Base-by-base conservation (phyloP, 1,284 basidiomycete species). In the Melampsora larici-populina region DNA sequence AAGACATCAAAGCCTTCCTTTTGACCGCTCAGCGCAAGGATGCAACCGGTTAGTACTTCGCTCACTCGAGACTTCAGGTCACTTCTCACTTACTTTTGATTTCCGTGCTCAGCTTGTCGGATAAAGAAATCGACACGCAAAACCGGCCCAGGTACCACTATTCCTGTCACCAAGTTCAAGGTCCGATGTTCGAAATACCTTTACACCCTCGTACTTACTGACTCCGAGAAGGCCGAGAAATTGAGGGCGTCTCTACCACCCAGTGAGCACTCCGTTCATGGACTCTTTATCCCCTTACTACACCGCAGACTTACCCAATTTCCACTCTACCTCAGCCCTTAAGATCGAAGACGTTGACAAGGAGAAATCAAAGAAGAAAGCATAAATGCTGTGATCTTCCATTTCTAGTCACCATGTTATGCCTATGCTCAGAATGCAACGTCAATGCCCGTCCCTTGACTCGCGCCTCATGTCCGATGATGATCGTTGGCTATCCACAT, bases 1-100 rank as follows among this genome's bases (percentile, higher is more conserved):
- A 89, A 83, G 96, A 99, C 87, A 98, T 99, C 89, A 99, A 99
- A 89, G 88, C 93, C 86, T 98, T 99, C 89, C 92, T 99, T 86
- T 91, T 94, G 87, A 94, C 96, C 85, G 92, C 96, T 79, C 90
- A 91, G 87, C 90, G 88, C 83, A 87, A 87, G 86, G 88, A 89
- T 85, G 88, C 88, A 77, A 85, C 85, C 80, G 85, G 87, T 87
- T 77, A 80, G 86, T 85, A 15, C 8, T n/a, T 13, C 8, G 58
- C n/a, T 33, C 51, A 15, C 24, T 6, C 29, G 4, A 1, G 9
- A 8, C 63, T 26, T 46, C 24, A 49, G 58, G 79, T 78, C 79
- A 70, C 79, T 79, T 48, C 69, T 79, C 65, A 79, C 36, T 55
- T 46, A 40, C 1, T 24, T 62, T 18, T 43, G 40, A 43, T 43